These are phyloP conservation scores for Coniochaeta ligniaria DNA, from an alignment of 2,329 filamentous ascomycete genomes.

Conservation along the genomic window DNA sequence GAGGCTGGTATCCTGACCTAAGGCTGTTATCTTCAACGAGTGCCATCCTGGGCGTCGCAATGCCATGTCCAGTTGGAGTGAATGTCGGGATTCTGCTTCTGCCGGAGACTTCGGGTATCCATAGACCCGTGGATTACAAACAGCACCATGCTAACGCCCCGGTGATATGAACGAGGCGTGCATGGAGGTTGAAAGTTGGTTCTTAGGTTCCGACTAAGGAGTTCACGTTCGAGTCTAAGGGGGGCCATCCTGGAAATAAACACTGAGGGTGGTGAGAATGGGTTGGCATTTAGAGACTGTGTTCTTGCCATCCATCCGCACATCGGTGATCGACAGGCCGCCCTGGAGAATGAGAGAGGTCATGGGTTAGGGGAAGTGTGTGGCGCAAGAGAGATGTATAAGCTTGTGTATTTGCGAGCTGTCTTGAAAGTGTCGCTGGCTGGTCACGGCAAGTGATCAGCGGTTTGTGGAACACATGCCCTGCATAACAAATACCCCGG, in stretches of 20 bases:
- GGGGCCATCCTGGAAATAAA: neutral
- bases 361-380: neutral
- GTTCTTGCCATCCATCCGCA: neutral
- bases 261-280: neutral
- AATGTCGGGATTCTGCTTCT: neutral
- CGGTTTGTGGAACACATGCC: neutral
- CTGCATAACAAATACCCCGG: neutral
- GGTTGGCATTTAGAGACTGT: neutral
- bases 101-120: neutral
- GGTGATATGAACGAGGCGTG: neutral
- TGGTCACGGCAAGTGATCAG: neutral
- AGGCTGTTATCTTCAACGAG: neutral
- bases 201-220: neutral
- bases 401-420: neutral
- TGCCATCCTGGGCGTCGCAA: neutral
- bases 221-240: neutral
- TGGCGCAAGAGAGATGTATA: neutral
- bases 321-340: neutral
- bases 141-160: neutral
- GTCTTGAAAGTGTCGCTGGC: neutral
- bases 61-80: neutral
- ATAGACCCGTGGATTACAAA: neutral
- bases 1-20: neutral
- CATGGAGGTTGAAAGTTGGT: neutral
- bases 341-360: neutral